These are phyloP conservation scores for Dendrobium officinale DNA, from an alignment of 106 monocot genomes.

Conservation along the genomic window DNA sequence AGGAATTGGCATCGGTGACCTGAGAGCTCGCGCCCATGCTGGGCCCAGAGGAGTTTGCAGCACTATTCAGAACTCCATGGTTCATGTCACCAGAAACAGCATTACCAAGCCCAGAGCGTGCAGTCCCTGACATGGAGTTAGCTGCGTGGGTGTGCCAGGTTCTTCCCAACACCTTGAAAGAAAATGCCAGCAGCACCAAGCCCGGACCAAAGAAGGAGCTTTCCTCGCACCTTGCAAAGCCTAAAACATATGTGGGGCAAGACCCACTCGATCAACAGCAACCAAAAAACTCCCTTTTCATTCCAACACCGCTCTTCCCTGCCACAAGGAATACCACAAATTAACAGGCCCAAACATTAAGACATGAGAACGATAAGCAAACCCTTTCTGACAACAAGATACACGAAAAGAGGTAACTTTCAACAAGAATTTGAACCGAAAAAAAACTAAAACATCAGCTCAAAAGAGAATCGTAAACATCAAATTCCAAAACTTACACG, in stretches of 20 bases:
- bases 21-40: slow-evolving; percentile 54
- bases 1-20: slow-evolving; percentile 62
- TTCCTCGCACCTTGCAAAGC: not conserved
- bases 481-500: not conserved
- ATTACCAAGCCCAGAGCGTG: slow-evolving; percentile 11
- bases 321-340: not conserved
- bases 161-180: slow-evolving; percentile 24
- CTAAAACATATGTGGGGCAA: not conserved
- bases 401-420: not conserved
- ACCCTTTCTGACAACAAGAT: not conserved
- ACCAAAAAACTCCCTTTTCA: not conserved
- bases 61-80: slow-evolving; percentile 30
- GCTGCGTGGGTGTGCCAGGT: not conserved
- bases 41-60: slow-evolving; percentile 51
- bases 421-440: not conserved
- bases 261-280: not conserved
- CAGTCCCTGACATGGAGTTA: slow-evolving; percentile 19
- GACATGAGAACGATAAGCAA: not conserved
- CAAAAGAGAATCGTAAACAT: not conserved
- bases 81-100: slow-evolving; percentile 34
- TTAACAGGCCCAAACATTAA: not conserved
- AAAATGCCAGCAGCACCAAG: slow-evolving; percentile 8
- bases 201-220: not conserved
- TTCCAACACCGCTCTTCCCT: not conserved
- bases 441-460: not conserved